Evolutionary conservation across 2,329 filamentous ascomycete genomes (phyloP).

Genomic region (Rugonectria rugulosa): DNA sequence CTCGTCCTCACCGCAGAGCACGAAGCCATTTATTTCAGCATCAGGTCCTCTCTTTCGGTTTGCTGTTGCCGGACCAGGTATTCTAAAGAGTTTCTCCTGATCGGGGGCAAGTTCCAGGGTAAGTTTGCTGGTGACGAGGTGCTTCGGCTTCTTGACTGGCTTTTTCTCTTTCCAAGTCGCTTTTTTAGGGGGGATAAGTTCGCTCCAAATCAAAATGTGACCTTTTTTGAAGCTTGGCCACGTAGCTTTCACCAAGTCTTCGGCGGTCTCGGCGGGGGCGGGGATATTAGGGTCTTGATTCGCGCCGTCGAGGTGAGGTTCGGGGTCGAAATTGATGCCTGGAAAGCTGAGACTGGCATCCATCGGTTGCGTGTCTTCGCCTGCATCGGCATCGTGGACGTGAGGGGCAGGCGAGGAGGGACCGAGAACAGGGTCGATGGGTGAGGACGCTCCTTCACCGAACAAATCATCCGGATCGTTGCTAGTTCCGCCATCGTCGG

Average conservation of each 20-base stretch:
- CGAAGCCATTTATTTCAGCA: conserved; percentile 57
- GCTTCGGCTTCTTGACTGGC: conserved; percentile 79
- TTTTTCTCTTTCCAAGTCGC: conserved; percentile 81
- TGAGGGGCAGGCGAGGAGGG: conserved; percentile 55
- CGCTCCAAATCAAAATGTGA: conserved; percentile 78
- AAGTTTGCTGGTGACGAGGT: conserved; percentile 85
- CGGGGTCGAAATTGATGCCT: conserved; percentile 58
- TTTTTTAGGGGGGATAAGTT: conserved; percentile 82
- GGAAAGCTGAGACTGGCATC: conserved; percentile 46
- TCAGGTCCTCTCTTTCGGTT: conserved; percentile 65
- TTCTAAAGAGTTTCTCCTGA: conserved; percentile 84
- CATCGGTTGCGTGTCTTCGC: conserved; percentile 44
- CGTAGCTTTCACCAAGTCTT: conserved; percentile 78
- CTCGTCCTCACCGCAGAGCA: conserved; percentile 53
- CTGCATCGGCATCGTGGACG: conserved; percentile 50
- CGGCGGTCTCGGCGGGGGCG: conserved; percentile 73
- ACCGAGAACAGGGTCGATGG: conserved; percentile 51
- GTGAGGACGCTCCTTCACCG: conserved; percentile 65
- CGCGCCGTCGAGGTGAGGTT: conserved; percentile 51
- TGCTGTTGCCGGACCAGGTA: conserved; percentile 66
- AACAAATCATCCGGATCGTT: conserved; percentile 74
- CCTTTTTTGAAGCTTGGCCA: conserved; percentile 84
- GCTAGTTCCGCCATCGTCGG: conserved; percentile 67
- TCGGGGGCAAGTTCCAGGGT: conserved; percentile 86
- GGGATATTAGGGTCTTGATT: conserved; percentile 72